These are phyloP conservation scores for Xylariaceae sp. DNA, from an alignment of 2,329 filamentous ascomycete species.

Conservation along the genomic window DNA sequence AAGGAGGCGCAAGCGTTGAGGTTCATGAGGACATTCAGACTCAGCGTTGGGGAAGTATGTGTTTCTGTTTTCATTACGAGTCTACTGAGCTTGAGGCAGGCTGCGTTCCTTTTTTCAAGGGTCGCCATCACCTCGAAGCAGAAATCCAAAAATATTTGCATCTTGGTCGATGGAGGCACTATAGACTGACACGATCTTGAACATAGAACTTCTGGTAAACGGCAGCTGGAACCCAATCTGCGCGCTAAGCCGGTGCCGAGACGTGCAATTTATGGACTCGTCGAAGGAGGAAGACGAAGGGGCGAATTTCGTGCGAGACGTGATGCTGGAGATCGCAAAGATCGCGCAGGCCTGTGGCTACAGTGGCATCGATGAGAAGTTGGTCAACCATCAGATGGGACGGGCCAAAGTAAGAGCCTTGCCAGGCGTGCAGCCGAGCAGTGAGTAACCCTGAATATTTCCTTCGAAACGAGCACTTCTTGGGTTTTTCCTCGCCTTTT, in stretches of 20 bases:
- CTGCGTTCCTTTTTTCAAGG: no score
- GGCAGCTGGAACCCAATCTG: conserved; percentile 53
- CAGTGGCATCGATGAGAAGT: conserved; percentile 20
- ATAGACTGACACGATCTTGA: no score
- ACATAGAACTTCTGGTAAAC: conserved; percentile 45
- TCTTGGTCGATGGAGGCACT: no score
- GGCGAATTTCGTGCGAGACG: conserved; percentile 22
- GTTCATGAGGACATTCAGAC: conserved; percentile 46
- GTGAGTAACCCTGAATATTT: no score
- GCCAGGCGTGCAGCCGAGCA: conserved; percentile 28
- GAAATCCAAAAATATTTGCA: no score
- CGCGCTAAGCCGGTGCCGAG: conserved; percentile 43
- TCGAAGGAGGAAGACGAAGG: conserved; percentile 10
- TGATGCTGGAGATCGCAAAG: conserved; percentile 30
- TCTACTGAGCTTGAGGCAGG: no score
- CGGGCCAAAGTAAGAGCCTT: conserved; percentile 12
- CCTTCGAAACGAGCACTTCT: no score
- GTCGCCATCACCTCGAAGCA: no score
- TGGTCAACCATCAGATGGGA: conserved; percentile 26
- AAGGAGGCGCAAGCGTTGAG: conserved; percentile 37
- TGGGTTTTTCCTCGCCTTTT: no score
- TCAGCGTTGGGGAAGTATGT: conserved; percentile 43
- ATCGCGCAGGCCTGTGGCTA: conserved; percentile 31
- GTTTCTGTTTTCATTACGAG: no score
- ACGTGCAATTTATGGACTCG: conserved; percentile 34